Evolutionary conservation across 1,139 yeast species (phyloP).

Genomic region (Scheffersomyces insectosa): DNA sequence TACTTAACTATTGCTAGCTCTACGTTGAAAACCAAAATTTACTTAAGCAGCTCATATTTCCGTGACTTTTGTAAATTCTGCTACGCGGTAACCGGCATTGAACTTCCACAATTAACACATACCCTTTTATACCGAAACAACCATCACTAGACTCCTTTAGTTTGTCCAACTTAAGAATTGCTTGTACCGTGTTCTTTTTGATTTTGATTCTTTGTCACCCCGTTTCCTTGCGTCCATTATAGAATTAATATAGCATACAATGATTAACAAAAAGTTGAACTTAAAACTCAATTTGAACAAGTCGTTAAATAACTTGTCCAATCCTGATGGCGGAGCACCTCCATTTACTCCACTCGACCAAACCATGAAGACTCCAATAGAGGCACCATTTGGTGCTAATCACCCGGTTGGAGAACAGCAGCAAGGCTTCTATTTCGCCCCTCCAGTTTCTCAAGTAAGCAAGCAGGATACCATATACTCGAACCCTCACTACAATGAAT

Average conservation of each 20-base stretch:
- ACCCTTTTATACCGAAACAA: no score
- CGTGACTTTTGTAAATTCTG: no score
- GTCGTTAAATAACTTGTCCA: conserved; percentile 23
- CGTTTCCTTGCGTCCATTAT: neutral
- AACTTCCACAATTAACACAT: no score
- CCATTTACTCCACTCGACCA: conserved; percentile 52
- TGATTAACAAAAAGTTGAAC: conserved; percentile 29
- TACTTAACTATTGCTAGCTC: no score
- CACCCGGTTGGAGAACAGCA: conserved; percentile 10
- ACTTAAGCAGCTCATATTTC: no score
- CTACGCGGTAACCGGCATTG: no score
- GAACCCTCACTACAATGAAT: conserved; percentile 37
- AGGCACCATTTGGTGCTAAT: conserved; percentile 15
- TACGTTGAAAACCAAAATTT: no score
- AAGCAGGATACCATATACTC: conserved; percentile 21
- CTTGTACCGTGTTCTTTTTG: neutral
- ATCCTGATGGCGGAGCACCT: conserved; percentile 17
- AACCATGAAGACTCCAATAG: conserved; percentile 44
- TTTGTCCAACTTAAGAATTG: no score
- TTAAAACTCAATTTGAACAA: conserved; percentile 34
- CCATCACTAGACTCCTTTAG: no score
- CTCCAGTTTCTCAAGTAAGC: conserved; percentile 6
- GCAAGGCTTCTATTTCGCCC: conserved; percentile 8
- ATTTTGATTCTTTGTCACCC: neutral
- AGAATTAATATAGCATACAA: conserved; percentile 4